Conservation (phyloP, 192 early-diverging fungal genomes). For the Obelidium mucronatum region DNA sequence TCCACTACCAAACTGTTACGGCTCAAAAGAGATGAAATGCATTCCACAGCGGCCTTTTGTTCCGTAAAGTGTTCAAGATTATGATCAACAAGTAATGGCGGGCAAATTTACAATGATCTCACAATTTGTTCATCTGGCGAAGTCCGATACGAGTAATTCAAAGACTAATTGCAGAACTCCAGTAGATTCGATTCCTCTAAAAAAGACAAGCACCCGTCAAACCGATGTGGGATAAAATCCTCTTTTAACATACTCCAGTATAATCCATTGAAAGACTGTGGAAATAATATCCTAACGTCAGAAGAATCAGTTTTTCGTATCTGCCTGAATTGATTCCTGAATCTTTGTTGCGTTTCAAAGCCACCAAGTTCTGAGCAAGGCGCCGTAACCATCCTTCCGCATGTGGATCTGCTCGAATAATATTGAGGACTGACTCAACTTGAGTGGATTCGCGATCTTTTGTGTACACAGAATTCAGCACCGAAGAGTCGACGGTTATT, state of each 20-base stretch:
- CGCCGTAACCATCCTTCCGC: constrained; percentile 63
- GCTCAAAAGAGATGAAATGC: constrained; percentile 54
- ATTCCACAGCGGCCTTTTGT: constrained; percentile 56
- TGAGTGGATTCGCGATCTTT: constrained; percentile 44
- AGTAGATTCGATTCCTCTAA: constrained; percentile 44
- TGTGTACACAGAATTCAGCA: constrained; percentile 53
- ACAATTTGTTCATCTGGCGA: no score
- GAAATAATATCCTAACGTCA: constrained; percentile 47
- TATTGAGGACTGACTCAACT: constrained; percentile 38
- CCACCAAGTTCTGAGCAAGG: constrained; percentile 37
- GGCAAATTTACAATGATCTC: no score
- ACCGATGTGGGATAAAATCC: background rate
- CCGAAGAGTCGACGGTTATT: constrained; percentile 55
- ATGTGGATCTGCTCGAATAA: constrained; percentile 62
- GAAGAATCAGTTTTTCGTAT: constrained; percentile 25
- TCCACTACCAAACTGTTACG: constrained; percentile 19
- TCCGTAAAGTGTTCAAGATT: no score
- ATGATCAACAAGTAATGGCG: no score
- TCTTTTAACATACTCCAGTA: constrained; percentile 18
- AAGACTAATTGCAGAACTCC: constrained; percentile 27
- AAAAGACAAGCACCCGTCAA: no score
- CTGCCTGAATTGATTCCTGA: background rate
- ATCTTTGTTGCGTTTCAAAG: background rate
- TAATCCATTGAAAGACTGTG: constrained; percentile 43
- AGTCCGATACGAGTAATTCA: constrained; percentile 33